Evolutionary conservation across 306 rosid species (phyloP), one percentile per base, ranked within the genome.

Genomic region (Pyrus communis): DNA sequence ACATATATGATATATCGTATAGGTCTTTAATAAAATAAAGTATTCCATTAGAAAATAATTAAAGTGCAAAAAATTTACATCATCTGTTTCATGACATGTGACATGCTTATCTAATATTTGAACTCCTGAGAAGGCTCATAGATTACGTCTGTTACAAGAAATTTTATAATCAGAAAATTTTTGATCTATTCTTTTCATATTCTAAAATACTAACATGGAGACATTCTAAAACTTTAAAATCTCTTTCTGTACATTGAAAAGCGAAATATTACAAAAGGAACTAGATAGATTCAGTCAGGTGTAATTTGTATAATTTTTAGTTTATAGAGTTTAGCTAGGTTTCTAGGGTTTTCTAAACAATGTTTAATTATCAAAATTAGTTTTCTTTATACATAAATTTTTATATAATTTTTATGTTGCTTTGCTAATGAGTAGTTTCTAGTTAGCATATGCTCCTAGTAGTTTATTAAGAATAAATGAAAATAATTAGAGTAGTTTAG

Each of bases 91-190:
- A 8, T 65, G 27, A 17, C 79, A 65, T n/a, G 3, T 14, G 18
- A 22, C 10, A 13, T 33, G 5, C 23, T 61, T 70, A 18, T 31
- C 27, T 11, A 19, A 11, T 12, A 11, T 6, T 3, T 27, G 4
- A 0, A 19, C 1, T 21, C 1, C 2, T 13, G 0, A n/a, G 3
- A 71, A 1, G 4, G 15, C 1, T 0, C 2, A 1, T 17, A 0
- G 11, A 2, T 13, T 25, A 61, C 17, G 30, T 12, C 38, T 61
- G 5, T 3, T 0, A 14, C 11, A 3, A 30, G 12, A 28, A 14
- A 21, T 63, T 28, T 28, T 63, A 30, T 63, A 63, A 63, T 15
- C 62, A 1, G 0, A 28, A 30, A 14, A 60, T 9, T 7, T 8
- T 31, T 17, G 23, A 55, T 0, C 0, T 19, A 5, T 0, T 19